Conservation (phyloP, 192 early-diverging fungal species). For the Backusella psychrophila region DNA sequence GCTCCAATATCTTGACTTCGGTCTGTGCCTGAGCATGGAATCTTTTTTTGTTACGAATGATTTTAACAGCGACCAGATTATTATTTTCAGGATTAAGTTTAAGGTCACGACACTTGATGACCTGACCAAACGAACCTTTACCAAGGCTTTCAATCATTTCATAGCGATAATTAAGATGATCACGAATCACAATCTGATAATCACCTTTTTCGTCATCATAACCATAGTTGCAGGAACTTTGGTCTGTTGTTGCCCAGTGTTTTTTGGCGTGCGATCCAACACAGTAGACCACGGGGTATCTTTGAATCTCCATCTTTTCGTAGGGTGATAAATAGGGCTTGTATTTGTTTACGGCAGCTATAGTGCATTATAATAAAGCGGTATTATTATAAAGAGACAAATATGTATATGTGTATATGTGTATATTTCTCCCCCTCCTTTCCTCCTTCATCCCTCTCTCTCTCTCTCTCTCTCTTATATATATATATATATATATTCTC, state of each 20-base stretch:
- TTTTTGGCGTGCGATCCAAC: constrained; percentile 75
- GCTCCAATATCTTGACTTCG: constrained; percentile 93
- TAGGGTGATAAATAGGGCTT: constrained; percentile 76
- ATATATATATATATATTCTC: neutral
- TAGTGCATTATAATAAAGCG: neutral
- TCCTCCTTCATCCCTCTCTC: neutral
- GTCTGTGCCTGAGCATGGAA: constrained; percentile 94
- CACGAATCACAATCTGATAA: constrained; percentile 80
- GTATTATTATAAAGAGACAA: neutral
- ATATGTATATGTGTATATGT: neutral
- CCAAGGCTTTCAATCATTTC: constrained; percentile 90
- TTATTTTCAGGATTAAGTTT: constrained; percentile 62
- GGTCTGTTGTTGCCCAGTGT: constrained; percentile 57
- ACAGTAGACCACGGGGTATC: constrained; percentile 84
- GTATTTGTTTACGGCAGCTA: constrained; percentile 62
- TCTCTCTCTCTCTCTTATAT: too few relatives aligned
- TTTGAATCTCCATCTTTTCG: constrained; percentile 85
- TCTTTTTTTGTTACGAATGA: constrained; percentile 94
- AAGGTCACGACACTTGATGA: constrained; percentile 91
- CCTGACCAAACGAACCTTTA: constrained; percentile 95
- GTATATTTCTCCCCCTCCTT: neutral
- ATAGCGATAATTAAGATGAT: constrained; percentile 90
- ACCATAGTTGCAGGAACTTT: constrained; percentile 57
- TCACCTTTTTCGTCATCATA: constrained; percentile 94
- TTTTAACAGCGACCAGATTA: constrained; percentile 84